phyloP scores from a whole-genome alignment of 768 basidiomycete genomes.

The Mycena maculata region DNA sequence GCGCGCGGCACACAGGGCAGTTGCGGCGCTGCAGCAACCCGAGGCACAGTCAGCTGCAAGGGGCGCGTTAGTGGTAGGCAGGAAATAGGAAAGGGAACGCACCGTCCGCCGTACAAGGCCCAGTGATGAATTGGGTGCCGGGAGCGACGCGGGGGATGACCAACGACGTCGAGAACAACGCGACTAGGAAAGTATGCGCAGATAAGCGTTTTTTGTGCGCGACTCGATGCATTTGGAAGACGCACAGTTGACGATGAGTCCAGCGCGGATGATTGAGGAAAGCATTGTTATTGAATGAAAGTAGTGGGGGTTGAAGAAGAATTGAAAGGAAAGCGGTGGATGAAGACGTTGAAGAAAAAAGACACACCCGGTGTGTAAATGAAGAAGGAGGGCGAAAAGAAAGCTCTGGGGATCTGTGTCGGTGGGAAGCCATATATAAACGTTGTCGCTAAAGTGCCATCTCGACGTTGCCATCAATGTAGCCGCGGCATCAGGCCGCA shows the following conservation, averaged over 20 bases:
- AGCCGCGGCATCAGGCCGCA: too few relatives aligned
- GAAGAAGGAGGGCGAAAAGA: constrained; percentile 27
- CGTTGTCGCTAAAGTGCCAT: too few relatives aligned
- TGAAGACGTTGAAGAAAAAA: constrained; percentile 20
- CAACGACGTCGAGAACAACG: neutral
- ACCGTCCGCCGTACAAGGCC: neutral
- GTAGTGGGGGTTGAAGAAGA: constrained; percentile 8
- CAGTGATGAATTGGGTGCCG: constrained; percentile 26
- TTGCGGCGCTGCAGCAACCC: constrained; percentile 1
- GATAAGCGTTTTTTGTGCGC: neutral
- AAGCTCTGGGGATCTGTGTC: constrained; percentile 5
- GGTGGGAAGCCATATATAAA: too few relatives aligned
- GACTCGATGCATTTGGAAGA: neutral
- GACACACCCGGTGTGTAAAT: constrained; percentile 29
- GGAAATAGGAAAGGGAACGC: too few relatives aligned
- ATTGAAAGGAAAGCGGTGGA: constrained; percentile 14
- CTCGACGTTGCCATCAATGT: too few relatives aligned
- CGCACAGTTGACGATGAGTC: constrained; percentile 19
- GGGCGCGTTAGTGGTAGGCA: too few relatives aligned
- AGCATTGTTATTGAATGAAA: constrained; percentile 20
- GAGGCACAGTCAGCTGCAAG: constrained; percentile 20
- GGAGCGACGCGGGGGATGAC: constrained; percentile 23
- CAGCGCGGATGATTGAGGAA: constrained; percentile 13
- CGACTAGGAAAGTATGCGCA: neutral
- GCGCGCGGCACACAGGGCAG: neutral